Evolutionary conservation across 116 monocot species (phyloP), one percentile per base, ranked within the genome.

Genomic region (Papilionanthe hybrid): DNA sequence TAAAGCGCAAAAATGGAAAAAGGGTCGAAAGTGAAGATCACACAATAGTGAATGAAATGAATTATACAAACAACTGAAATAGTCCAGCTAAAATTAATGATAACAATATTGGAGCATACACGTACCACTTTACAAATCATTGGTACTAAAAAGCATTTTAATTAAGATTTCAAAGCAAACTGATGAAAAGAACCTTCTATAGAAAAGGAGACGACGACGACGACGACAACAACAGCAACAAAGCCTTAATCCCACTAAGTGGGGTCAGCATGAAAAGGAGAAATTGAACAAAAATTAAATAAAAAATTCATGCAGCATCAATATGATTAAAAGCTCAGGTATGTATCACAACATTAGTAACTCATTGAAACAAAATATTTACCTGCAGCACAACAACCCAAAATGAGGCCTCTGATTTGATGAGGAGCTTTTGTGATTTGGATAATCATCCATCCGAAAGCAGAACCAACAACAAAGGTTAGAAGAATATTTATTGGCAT

Each of bases 381-480:
- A 88, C 91, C 91, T 73, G 91, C 88, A 74, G 91, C 78, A 76
- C 91, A 91, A 72, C 88, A 84, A 11, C 88, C 91, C 66, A 91
- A 76, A 82, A 91, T 80, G 53, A 91, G 82, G 60, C 86, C 86
- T 73, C 86, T 84, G 29, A 91, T 74, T 27, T 75, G 72, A 0
- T 78, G 13, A 75, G 91, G 91, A 65, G 88, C 42, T 76, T 72
- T 84, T 32, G 88, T 84, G 42, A 91, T 81, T 69, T 78, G 84
- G 75, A 86, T 79, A 29, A 91, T 79, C 37, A 82, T 28, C 88
- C 91, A 91, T 72, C 88, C 91, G 49, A 91, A 76, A 37, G 55
- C 69, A 47, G 78, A 86, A 79, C 91, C 91, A 28, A 91, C 6
- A 8, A 84, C n/a, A 28, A 82, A 86, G 65, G 86, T 84, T 45